Evolutionary conservation across 2,329 filamentous ascomycete genomes (phyloP).

Genomic region (Pseudopithomyces maydicus): DNA sequence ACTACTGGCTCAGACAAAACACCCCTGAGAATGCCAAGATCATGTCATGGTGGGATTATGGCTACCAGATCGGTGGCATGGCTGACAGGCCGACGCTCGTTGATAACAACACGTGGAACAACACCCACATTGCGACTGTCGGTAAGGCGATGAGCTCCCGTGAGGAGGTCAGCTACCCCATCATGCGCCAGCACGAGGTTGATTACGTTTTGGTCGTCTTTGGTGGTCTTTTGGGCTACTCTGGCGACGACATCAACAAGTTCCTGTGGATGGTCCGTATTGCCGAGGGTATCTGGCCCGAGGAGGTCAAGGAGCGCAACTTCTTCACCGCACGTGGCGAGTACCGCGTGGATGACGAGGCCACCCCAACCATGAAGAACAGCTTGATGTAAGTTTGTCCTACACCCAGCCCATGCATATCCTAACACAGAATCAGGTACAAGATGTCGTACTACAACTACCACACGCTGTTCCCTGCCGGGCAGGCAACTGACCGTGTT

Average conservation of each 20-base stretch:
- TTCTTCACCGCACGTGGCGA: constrained; percentile 95
- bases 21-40: constrained; percentile 94
- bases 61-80: constrained; percentile 99
- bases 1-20: constrained; percentile 99
- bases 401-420: neutral
- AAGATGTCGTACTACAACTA: constrained; percentile 99
- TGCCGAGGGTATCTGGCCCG: constrained; percentile 99
- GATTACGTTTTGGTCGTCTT: constrained; percentile 99
- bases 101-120: constrained; percentile 99
- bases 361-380: constrained; percentile 97
- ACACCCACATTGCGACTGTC: constrained; percentile 98
- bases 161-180: constrained; percentile 97
- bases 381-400: constrained; percentile 82
- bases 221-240: constrained; percentile 93
- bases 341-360: constrained; percentile 91
- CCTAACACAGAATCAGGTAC: constrained; percentile 69
- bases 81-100: constrained; percentile 95
- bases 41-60: constrained; percentile 99
- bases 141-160: constrained; percentile 98
- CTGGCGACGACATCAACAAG: constrained; percentile 99
- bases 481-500: constrained; percentile 89
- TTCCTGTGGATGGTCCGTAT: constrained; percentile 99
- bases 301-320: constrained; percentile 94
- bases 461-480: constrained; percentile 85
- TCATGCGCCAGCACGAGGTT: constrained; percentile 97